These are phyloP conservation scores for Chrysosphaeria jannelii DNA, from an alignment of 2,329 filamentous ascomycete species.

Conservation along the genomic window DNA sequence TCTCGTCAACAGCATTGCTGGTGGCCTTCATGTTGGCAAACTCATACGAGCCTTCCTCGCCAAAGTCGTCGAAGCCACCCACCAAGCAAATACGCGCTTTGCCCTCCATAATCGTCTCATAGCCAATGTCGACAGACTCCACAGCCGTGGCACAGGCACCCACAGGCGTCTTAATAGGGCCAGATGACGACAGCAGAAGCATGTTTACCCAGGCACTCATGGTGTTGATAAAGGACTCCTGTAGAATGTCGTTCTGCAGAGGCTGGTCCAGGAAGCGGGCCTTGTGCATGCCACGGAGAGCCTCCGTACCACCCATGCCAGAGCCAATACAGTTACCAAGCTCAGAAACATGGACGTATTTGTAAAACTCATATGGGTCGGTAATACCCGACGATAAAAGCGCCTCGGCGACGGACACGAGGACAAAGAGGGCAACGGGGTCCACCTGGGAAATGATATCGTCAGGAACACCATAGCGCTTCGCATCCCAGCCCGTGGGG, in stretches of 20 bases:
- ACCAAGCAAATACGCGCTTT: conserved; percentile 95
- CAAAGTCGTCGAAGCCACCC: conserved; percentile 96
- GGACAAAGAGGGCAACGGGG: conserved; percentile 78
- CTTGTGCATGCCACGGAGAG: conserved; percentile 92
- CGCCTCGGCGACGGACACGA: conserved; percentile 78
- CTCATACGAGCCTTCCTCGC: conserved; percentile 95
- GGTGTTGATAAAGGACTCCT: conserved; percentile 99
- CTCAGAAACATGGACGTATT: conserved; percentile 94
- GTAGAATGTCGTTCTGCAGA: conserved; percentile 92
- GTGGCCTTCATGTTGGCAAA: conserved; percentile 99
- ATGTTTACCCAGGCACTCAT: conserved; percentile 99
- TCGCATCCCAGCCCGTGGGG: conserved; percentile 88
- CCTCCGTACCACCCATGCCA: conserved; percentile 82
- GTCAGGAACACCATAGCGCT: conserved; percentile 83
- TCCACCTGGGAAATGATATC: conserved; percentile 97
- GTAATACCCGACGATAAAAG: conserved; percentile 84
- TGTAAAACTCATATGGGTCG: conserved; percentile 98
- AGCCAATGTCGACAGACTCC: conserved; percentile 90
- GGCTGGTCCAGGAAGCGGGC: conserved; percentile 92
- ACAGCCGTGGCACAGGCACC: conserved; percentile 93
- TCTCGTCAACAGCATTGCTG: conserved; percentile 90
- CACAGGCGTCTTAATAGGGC: conserved; percentile 93
- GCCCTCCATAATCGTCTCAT: conserved; percentile 93
- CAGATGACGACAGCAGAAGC: conserved; percentile 86
- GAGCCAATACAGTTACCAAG: conserved; percentile 97